phyloP scores from a whole-genome alignment of 257 asterid species.

The Ocimum tenuiflorum region DNA sequence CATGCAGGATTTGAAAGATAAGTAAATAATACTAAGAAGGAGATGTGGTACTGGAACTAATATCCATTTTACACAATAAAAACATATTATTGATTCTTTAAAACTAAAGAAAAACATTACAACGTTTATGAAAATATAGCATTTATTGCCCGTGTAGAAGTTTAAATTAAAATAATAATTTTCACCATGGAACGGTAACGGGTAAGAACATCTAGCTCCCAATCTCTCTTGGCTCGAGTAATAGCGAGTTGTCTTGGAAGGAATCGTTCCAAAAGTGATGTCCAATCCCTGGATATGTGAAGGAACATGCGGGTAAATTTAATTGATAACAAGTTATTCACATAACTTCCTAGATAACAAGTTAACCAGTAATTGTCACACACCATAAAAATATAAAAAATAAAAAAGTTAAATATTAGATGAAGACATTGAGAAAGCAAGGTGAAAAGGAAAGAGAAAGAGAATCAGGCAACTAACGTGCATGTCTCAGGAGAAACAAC shows the following conservation, averaged over 20 bases:
- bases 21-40: neutral
- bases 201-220: slow-evolving; percentile 88
- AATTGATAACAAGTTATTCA: slow-evolving; percentile 4
- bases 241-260: slow-evolving; percentile 88
- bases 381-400: neutral
- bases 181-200: slow-evolving; percentile 87
- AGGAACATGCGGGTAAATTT: neutral
- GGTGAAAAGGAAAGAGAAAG: neutral
- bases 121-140: neutral
- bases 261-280: slow-evolving; percentile 80
- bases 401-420: neutral
- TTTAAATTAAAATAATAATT: neutral
- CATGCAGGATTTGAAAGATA: neutral
- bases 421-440: neutral
- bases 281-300: slow-evolving; percentile 68
- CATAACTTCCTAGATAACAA: neutral
- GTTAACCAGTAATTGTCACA: neutral
- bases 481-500: slow-evolving; percentile 73
- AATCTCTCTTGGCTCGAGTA: slow-evolving; percentile 88
- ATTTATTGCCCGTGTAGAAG: neutral
- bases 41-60: neutral
- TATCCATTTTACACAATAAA: neutral
- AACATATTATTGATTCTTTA: neutral
- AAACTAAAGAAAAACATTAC: too few relatives aligned
- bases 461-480: slow-evolving; percentile 60